phyloP scores from a whole-genome alignment of 192 early-diverging fungal species.

The Thamnidium elegans region DNA sequence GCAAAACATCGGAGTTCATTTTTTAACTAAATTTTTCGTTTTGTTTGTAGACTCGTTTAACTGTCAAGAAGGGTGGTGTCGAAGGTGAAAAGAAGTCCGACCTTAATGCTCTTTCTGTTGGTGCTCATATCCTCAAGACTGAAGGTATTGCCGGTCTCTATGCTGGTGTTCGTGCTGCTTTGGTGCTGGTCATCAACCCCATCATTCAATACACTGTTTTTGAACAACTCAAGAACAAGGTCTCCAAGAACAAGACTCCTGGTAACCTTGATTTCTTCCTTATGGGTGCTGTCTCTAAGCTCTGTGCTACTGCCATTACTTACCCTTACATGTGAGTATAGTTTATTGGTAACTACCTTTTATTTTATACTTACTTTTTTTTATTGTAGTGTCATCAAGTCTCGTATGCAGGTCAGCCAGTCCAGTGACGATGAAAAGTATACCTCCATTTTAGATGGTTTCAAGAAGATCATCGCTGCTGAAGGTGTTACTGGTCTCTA shows the following conservation, averaged over 20 bases:
- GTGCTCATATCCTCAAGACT: slow-evolving; percentile 80
- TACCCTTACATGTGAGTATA: slow-evolving; percentile 92
- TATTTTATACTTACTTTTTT: slow-evolving; percentile 1
- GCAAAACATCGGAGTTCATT: too few relatives aligned
- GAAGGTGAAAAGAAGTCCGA: slow-evolving; percentile 47
- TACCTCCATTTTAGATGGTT: slow-evolving; percentile 78
- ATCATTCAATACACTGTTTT: slow-evolving; percentile 99
- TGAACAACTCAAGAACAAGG: slow-evolving; percentile 83
- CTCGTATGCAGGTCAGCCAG: slow-evolving; percentile 96
- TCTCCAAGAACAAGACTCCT: slow-evolving; percentile 57
- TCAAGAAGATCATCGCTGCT: slow-evolving; percentile 84
- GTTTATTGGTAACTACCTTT: background rate
- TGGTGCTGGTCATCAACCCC: slow-evolving; percentile 98
- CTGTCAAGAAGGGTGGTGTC: slow-evolving; percentile 73
- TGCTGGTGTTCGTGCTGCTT: slow-evolving; percentile 89
- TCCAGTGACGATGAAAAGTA: slow-evolving; percentile 78
- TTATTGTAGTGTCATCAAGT: slow-evolving; percentile 80
- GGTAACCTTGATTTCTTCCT: slow-evolving; percentile 91
- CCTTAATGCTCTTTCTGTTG: slow-evolving; percentile 36
- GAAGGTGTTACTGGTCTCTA: slow-evolving; percentile 90
- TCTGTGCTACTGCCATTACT: slow-evolving; percentile 91
- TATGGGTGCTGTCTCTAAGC: slow-evolving; percentile 92
- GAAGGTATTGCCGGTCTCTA: slow-evolving; percentile 88
- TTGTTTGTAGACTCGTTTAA: slow-evolving; percentile 67
- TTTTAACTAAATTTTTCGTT: too few relatives aligned